A percentile compares a stretch with the other conserved stretches of the same genome.
Evolutionary conservation across 2,329 filamentous ascomycete genomes (phyloP).

Genomic region (Teratosphaeriaceae sp.): DNA sequence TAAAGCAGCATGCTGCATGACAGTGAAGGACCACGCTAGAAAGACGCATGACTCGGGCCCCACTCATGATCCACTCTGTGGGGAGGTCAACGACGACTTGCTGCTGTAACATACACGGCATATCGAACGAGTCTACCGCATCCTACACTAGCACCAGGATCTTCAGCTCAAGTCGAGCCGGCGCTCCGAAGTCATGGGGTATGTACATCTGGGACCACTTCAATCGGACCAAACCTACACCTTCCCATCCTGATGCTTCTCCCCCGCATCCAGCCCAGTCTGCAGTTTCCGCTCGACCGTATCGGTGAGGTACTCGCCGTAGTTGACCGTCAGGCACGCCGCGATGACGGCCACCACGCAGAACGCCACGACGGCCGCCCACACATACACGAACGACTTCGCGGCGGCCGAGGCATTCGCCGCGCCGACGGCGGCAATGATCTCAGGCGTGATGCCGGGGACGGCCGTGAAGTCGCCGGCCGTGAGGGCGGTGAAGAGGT

Average conservation of each 20-base stretch:
- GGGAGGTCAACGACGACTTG: too few species aligned
- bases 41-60: too few species aligned
- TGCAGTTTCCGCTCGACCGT: constrained; percentile 7
- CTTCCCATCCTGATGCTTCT: neutral
- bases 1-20: too few species aligned
- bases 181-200: too few species aligned
- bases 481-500: constrained; percentile 6
- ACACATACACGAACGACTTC: constrained; percentile 3
- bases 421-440: neutral
- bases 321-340: constrained; percentile 4
- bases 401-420: neutral
- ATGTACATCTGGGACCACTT: too few species aligned
- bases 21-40: too few species aligned
- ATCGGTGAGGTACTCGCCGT: constrained; percentile 5
- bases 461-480: constrained; percentile 1
- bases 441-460: constrained; percentile 2
- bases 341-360: neutral
- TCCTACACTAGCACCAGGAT: too few species aligned
- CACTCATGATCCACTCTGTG: too few species aligned
- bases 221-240: neutral
- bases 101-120: too few species aligned
- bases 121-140: too few species aligned
- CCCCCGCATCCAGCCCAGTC: neutral
- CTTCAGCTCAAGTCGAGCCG: too few species aligned
- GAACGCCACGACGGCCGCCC: constrained; percentile 5